Evolutionary conservation across 2,329 filamentous ascomycete species (phyloP).

Genomic region (Pyrenochaeta sp.): DNA sequence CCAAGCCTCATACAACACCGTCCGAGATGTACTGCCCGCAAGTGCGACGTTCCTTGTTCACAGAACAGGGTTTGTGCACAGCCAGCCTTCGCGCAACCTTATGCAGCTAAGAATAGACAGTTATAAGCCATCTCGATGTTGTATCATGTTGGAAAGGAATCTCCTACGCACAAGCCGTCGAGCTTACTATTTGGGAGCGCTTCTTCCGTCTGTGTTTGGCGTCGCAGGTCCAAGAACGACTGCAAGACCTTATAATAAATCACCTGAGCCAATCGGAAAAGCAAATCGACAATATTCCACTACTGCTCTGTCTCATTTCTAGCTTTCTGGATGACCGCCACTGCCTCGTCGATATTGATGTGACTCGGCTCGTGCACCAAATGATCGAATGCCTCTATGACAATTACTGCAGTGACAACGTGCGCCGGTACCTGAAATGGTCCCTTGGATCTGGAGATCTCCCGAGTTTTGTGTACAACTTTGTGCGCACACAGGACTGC

Average conservation of each 20-base stretch:
- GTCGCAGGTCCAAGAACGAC: slow-evolving; percentile 20
- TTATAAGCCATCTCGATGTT: slow-evolving; percentile 43
- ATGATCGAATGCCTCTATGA: slow-evolving; percentile 39
- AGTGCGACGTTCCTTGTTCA: slow-evolving; percentile 29
- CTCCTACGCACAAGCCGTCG: slow-evolving; percentile 33
- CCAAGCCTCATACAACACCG: slow-evolving; percentile 9
- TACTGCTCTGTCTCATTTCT: slow-evolving; percentile 19
- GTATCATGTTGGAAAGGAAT: slow-evolving; percentile 48
- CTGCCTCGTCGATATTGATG: slow-evolving; percentile 27
- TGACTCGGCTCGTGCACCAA: slow-evolving; percentile 28
- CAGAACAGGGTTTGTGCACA: slow-evolving; percentile 16
- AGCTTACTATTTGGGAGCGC: slow-evolving; percentile 44
- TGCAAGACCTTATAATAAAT: slow-evolving; percentile 19
- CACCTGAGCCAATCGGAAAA: slow-evolving; percentile 10
- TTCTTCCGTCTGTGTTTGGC: slow-evolving; percentile 33
- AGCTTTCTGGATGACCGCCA: slow-evolving; percentile 8
- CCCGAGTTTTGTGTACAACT: slow-evolving; percentile 38
- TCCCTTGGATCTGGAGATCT: slow-evolving; percentile 34
- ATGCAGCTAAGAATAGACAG: slow-evolving; percentile 6
- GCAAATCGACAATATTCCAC: slow-evolving; percentile 6
- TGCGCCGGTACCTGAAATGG: slow-evolving; percentile 24
- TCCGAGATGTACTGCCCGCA: slow-evolving; percentile 31
- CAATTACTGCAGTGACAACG: slow-evolving; percentile 2
- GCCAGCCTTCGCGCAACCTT: neutral
- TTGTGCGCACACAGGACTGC: slow-evolving; percentile 44